Percentiles rank a stretch among this genome's conserved stretches.
phyloP scores from a whole-genome alignment of 805 yeast species.

The Candida peoriensis region DNA sequence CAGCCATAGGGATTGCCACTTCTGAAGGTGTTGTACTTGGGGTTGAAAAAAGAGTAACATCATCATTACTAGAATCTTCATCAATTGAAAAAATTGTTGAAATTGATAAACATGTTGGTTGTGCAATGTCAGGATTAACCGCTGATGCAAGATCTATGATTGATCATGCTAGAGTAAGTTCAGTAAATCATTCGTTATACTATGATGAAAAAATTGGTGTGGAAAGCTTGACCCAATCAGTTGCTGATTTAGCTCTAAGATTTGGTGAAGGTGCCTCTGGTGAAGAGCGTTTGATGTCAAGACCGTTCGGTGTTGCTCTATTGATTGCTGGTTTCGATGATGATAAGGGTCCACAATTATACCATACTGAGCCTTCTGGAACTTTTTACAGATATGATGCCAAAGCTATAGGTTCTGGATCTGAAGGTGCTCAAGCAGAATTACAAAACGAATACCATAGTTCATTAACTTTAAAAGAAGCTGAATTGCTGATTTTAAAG shows the following conservation, averaged over 20 bases:
- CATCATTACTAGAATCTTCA: conserved; percentile 82
- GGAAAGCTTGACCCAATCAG: conserved; percentile 92
- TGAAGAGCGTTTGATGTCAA: conserved; percentile 85
- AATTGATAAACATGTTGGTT: conserved; percentile 89
- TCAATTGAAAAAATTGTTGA: conserved; percentile 96
- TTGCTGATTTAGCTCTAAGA: conserved; percentile 92
- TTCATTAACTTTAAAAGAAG: conserved; percentile 86
- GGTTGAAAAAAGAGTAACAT: conserved; percentile 95
- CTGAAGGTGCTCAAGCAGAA: conserved; percentile 98
- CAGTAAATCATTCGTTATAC: conserved; percentile 82
- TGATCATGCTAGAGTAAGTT: conserved; percentile 92
- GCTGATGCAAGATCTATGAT: conserved; percentile 99
- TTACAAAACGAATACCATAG: conserved; percentile 94
- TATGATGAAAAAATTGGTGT: conserved; percentile 91
- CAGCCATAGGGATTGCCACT: conserved; percentile 95
- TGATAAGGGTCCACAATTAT: conserved; percentile 92
- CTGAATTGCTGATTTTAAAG: conserved; percentile 83
- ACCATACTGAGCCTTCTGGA: conserved; percentile 99
- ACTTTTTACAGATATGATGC: conserved; percentile 97
- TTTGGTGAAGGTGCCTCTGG: conserved; percentile 98
- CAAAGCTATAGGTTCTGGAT: conserved; percentile 97
- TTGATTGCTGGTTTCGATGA: conserved; percentile 91
- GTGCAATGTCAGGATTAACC: conserved; percentile 98
- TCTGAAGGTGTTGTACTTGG: conserved; percentile 94
- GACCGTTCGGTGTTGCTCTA: conserved; percentile 98